These are phyloP conservation scores for Candida endomychidarum DNA, from an alignment of 805 yeast species.

Conservation along the genomic window DNA sequence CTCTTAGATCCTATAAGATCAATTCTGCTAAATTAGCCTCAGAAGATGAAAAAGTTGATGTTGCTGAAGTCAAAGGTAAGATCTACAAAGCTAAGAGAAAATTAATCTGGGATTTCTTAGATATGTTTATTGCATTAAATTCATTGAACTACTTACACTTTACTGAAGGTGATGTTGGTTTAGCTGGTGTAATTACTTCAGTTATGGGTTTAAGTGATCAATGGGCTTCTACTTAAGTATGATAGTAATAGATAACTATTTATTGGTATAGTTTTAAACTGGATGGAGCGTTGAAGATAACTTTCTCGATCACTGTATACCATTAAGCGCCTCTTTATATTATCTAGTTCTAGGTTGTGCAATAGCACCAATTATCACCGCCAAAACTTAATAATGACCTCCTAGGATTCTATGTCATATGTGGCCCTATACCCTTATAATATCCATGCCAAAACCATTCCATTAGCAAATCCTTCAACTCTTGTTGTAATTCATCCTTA, in stretches of 20 bases:
- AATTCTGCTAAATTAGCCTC: conserved; percentile 38
- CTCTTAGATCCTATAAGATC: conserved; percentile 52
- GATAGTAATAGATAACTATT: background rate
- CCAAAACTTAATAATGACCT: background rate
- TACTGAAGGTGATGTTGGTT: conserved; percentile 78
- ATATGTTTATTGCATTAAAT: conserved; percentile 72
- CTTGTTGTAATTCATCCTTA: conserved; percentile 19
- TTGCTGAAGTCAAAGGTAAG: conserved; percentile 43
- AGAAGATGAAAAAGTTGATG: conserved; percentile 28
- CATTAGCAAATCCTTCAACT: conserved; percentile 26
- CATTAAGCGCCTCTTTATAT: too few relatives aligned
- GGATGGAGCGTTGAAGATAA: too few relatives aligned
- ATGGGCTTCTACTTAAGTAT: conserved; percentile 53
- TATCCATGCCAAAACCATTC: conserved; percentile 36
- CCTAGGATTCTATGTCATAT: background rate
- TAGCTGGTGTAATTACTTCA: conserved; percentile 83
- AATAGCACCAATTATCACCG: too few relatives aligned
- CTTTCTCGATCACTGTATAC: too few relatives aligned
- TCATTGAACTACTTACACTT: conserved; percentile 57
- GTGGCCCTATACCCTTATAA: conserved; percentile 20
- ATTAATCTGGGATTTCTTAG: conserved; percentile 74
- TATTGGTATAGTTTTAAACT: background rate
- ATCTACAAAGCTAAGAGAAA: conserved; percentile 55
- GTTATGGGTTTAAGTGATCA: conserved; percentile 71
- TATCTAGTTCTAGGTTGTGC: too few relatives aligned